Evolutionary conservation across 2,329 filamentous ascomycete species (phyloP).

Genomic region (Epichloe bromicola): DNA sequence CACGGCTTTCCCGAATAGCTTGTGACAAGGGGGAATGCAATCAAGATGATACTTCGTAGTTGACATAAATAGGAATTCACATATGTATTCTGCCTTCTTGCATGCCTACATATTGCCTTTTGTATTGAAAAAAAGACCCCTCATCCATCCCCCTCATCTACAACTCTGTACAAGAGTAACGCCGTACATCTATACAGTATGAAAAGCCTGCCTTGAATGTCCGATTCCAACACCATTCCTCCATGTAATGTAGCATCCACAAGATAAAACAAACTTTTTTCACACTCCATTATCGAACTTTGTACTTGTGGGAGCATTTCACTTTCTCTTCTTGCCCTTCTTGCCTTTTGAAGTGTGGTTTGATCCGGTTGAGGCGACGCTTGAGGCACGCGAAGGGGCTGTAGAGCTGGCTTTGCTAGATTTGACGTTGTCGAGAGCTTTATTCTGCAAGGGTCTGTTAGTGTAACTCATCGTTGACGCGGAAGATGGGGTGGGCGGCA

Average conservation of each 20-base stretch:
- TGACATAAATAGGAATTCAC: neutral
- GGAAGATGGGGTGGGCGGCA: neutral
- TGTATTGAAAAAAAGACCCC: neutral
- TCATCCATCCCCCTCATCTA: neutral
- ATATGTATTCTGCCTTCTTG: neutral
- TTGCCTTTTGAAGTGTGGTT: conserved; percentile 33
- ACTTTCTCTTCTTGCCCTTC: conserved; percentile 23
- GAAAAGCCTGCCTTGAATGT: neutral
- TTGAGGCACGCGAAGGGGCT: conserved; percentile 72
- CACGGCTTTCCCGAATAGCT: too few species aligned
- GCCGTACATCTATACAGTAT: conserved; percentile 1
- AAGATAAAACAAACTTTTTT: neutral
- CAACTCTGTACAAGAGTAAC: conserved; percentile 6
- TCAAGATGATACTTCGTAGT: too few species aligned
- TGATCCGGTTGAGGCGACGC: conserved; percentile 66
- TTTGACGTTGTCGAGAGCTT: conserved; percentile 81
- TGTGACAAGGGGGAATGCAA: too few species aligned
- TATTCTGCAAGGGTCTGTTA: conserved; percentile 51
- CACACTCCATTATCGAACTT: neutral
- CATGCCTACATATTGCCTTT: neutral
- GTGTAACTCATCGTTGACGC: conserved; percentile 1
- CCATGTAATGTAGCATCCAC: neutral
- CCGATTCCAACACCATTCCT: neutral
- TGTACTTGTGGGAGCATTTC: neutral
- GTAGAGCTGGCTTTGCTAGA: conserved; percentile 65